These are phyloP conservation scores for Scleroderma bovista DNA, from an alignment of 768 basidiomycete genomes.

Conservation along the genomic window DNA sequence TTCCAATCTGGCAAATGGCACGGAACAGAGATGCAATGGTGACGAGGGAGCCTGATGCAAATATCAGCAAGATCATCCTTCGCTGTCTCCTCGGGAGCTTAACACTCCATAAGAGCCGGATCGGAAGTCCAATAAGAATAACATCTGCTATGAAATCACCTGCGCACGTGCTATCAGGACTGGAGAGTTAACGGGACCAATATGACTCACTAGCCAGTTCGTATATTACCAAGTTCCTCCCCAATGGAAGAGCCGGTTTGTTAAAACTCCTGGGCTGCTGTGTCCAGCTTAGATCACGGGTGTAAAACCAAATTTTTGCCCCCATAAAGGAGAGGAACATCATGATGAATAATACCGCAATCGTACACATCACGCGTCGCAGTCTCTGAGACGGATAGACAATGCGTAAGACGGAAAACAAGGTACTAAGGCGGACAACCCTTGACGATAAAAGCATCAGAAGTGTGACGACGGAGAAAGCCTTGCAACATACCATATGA, in stretches of 20 bases:
- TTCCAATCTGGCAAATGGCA: conserved; percentile 7
- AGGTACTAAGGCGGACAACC: conserved; percentile 18
- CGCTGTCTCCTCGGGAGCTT: conserved; percentile 14
- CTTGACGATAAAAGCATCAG: conserved; percentile 7
- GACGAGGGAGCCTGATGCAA: conserved; percentile 15
- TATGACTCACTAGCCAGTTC: conserved; percentile 13
- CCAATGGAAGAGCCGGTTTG: conserved; percentile 8
- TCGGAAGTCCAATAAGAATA: conserved; percentile 14
- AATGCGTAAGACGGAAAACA: conserved; percentile 18
- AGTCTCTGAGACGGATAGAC: conserved; percentile 6
- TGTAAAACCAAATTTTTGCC: conserved; percentile 11
- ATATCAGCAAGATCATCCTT: conserved; percentile 20
- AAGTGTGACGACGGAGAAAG: not conserved
- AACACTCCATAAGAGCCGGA: conserved; percentile 17
- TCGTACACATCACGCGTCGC: conserved; percentile 8
- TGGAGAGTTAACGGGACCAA: not conserved
- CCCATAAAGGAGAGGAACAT: conserved; percentile 5
- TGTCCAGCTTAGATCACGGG: conserved; percentile 7
- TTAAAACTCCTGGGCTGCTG: not conserved
- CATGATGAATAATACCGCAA: conserved; percentile 7
- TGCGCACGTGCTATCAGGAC: not conserved
- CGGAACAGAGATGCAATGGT: conserved; percentile 13
- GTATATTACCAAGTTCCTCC: conserved; percentile 4
- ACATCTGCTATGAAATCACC: conserved; percentile 13
- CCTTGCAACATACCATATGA: conserved; percentile 14